These are phyloP conservation scores for Saccharomycodes ludwigii DNA, from an alignment of 805 yeast genomes.

Conservation along the genomic window DNA sequence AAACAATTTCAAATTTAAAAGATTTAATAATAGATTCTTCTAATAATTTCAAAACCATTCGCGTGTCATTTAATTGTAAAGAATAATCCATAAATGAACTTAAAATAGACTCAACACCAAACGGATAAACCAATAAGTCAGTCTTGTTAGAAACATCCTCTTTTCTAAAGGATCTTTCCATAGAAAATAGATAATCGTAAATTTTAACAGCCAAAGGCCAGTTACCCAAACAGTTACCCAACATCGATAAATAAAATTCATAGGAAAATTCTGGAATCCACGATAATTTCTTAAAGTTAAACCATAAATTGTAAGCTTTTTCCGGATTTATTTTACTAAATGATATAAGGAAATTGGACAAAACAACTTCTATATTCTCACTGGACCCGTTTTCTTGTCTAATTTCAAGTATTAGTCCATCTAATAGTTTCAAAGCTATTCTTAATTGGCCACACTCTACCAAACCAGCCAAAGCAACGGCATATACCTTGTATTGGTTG, in stretches of 20 bases:
- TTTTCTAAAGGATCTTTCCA: constrained; percentile 14
- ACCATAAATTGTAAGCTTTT: constrained; percentile 26
- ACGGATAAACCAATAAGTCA: constrained; percentile 16
- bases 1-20: constrained; percentile 18
- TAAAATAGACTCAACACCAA: constrained; percentile 14
- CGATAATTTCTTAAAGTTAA: constrained; percentile 23
- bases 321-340: constrained; percentile 23
- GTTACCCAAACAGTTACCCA: constrained; percentile 20
- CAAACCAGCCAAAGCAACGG: constrained; percentile 39
- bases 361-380: constrained; percentile 26
- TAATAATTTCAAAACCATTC: constrained; percentile 24
- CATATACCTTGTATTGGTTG: constrained; percentile 37
- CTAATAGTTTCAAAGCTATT: constrained; percentile 44
- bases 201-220: constrained; percentile 23
- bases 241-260: constrained; percentile 24
- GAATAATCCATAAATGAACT: constrained; percentile 18
- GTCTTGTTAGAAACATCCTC: constrained; percentile 3
- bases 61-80: constrained; percentile 18
- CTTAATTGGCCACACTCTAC: constrained; percentile 36
- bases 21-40: constrained; percentile 28
- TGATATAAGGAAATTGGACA: constrained; percentile 33
- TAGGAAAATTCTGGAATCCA: constrained; percentile 32
- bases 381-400: constrained; percentile 24
- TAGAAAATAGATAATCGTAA: constrained; percentile 27
- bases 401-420: constrained; percentile 36